A percentile compares a stretch with the other conserved stretches of the same genome.
Conservation (phyloP, 2,329 filamentous ascomycete species). For the Thermothelomyces thermophilus region DNA sequence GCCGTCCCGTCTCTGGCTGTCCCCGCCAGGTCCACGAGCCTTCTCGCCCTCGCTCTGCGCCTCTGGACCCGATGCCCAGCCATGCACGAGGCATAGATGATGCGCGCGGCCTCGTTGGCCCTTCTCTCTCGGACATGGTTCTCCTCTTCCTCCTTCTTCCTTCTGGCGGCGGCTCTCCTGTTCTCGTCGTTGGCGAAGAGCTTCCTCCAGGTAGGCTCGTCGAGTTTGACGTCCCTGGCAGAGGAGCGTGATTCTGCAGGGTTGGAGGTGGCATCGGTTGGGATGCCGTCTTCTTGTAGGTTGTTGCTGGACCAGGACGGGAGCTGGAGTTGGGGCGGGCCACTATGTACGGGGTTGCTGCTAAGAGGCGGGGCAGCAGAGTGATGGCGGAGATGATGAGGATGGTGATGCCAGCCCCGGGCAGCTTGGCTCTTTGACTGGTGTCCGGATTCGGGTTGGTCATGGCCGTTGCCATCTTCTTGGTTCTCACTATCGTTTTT, state of each 20-base stretch:
- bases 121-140: neutral
- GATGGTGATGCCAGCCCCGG: neutral
- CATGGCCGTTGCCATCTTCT: neutral
- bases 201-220: no score
- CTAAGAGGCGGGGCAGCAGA: neutral
- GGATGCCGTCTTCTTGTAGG: neutral
- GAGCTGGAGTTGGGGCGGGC: no score
- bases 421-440: neutral
- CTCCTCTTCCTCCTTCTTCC: neutral
- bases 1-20: neutral
- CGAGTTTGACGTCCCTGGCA: no score
- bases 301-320: neutral
- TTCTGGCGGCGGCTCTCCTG: neutral
- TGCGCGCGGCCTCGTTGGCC: conserved; percentile 3
- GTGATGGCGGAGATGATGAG: neutral
- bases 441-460: neutral
- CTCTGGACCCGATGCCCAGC: neutral
- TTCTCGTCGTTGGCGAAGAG: neutral
- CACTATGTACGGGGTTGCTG: neutral
- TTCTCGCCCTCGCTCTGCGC: neutral
- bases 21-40: neutral
- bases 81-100: conserved; percentile 3
- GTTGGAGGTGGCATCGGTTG: neutral
- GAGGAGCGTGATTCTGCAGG: neutral
- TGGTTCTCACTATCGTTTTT: neutral